Percentiles rank a stretch among this genome's conserved stretches.
phyloP scores from a whole-genome alignment of 345 rosid species.

The Camelina neglecta region DNA sequence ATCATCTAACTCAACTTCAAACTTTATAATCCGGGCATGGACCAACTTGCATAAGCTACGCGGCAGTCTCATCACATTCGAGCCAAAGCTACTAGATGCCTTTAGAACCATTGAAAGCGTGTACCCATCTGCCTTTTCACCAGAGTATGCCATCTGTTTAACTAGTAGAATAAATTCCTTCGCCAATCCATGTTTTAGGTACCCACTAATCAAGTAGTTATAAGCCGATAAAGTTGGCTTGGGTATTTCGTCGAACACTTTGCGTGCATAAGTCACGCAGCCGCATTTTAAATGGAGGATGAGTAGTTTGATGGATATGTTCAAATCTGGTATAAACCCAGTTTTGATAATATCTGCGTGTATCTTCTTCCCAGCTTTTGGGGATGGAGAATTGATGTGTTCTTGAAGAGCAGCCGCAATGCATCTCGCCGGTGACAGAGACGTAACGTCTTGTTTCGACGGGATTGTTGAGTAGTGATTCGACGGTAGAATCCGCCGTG shows the following conservation, averaged over 20 bases:
- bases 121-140: slow-evolving; percentile 72
- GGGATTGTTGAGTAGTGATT: slow-evolving; percentile 28
- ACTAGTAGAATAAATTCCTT: slow-evolving; percentile 53
- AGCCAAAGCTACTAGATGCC: slow-evolving; percentile 57
- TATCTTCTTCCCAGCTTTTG: slow-evolving; percentile 65
- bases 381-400: slow-evolving; percentile 64
- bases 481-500: neutral
- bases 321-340: slow-evolving; percentile 61
- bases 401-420: slow-evolving; percentile 69
- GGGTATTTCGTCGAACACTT: slow-evolving; percentile 78
- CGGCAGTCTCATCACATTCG: slow-evolving; percentile 33
- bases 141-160: slow-evolving; percentile 53
- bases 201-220: slow-evolving; percentile 78
- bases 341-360: slow-evolving; percentile 69
- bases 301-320: slow-evolving; percentile 70
- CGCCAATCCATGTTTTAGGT: slow-evolving; percentile 54
- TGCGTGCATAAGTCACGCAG: slow-evolving; percentile 59
- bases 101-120: slow-evolving; percentile 85
- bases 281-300: slow-evolving; percentile 63
- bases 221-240: slow-evolving; percentile 73
- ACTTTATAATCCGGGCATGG: slow-evolving; percentile 66
- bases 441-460: slow-evolving; percentile 20
- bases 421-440: slow-evolving; percentile 38
- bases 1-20: slow-evolving; percentile 63
- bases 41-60: slow-evolving; percentile 53